Conservation (phyloP, 2,329 filamentous ascomycete genomes). For the Trichoderma citrinoviride region DNA sequence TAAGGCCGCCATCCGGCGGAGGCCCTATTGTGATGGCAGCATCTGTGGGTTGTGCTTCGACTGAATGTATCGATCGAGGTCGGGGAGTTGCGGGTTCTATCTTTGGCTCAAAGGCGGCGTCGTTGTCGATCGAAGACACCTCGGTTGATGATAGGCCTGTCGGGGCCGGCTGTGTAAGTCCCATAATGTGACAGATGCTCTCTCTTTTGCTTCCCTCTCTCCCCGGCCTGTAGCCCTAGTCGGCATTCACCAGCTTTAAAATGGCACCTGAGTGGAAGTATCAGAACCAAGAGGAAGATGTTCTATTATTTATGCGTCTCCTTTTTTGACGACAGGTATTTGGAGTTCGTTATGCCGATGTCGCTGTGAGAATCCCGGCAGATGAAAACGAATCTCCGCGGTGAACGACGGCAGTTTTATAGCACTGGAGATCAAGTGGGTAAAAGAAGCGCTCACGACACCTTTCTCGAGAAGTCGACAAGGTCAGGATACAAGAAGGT, state of each 20-base stretch:
- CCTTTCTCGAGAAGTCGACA: not conserved
- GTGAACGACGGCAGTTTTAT: not conserved
- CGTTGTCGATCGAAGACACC: not conserved
- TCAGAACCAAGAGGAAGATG: not conserved
- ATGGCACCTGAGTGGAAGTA: not conserved
- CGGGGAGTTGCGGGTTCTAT: not conserved
- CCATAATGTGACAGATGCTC: not conserved
- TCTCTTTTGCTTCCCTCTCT: not conserved
- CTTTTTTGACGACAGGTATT: not conserved
- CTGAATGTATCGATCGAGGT: not conserved
- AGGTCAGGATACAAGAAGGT: not conserved
- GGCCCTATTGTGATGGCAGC: not conserved
- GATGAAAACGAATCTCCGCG: not conserved
- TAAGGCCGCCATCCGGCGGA: conserved; percentile 38
- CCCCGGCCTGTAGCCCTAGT: not conserved
- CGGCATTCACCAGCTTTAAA: not conserved
- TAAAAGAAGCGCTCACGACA: not conserved
- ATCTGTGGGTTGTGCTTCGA: not conserved
- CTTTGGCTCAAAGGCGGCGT: not conserved
- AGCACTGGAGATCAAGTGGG: not conserved
- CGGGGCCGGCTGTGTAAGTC: not conserved
- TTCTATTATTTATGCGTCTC: not conserved
- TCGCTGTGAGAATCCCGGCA: not conserved
- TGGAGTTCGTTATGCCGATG: not conserved
- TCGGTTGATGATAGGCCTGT: not conserved